Conservation (phyloP, 2,329 filamentous ascomycete genomes). For the Fusarium devonianum region DNA sequence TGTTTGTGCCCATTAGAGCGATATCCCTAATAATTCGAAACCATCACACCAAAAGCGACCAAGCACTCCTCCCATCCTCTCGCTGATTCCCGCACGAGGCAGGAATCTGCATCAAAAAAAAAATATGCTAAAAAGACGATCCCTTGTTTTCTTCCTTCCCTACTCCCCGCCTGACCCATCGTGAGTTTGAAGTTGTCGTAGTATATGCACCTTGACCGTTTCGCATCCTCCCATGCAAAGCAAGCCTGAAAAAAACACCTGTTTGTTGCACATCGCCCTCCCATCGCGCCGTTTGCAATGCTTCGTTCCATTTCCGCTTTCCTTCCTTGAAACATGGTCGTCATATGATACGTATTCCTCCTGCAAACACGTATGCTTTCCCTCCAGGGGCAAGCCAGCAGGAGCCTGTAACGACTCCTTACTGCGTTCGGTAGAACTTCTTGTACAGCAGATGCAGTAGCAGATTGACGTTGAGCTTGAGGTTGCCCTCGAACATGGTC, state of each 20-base stretch:
- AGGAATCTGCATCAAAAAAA: constrained; percentile 19
- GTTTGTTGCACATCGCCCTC: constrained; percentile 24
- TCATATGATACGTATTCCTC: constrained; percentile 22
- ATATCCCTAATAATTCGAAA: constrained; percentile 37
- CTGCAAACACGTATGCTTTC: background rate
- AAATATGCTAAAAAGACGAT: constrained; percentile 19
- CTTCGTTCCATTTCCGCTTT: constrained; percentile 30
- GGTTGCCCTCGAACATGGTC: constrained; percentile 84
- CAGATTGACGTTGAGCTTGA: constrained; percentile 94
- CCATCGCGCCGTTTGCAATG: constrained; percentile 40
- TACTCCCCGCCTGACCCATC: constrained; percentile 31
- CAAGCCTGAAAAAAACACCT: constrained; percentile 39
- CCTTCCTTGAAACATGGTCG: constrained; percentile 26
- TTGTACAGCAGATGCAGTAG: constrained; percentile 97
- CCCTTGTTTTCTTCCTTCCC: constrained; percentile 18
- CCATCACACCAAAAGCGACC: constrained; percentile 9
- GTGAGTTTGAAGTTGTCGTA: constrained; percentile 35
- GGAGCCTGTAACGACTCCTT: constrained; percentile 32
- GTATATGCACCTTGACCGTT: constrained; percentile 27
- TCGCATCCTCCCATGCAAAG: constrained; percentile 33
- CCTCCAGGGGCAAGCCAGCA: constrained; percentile 27
- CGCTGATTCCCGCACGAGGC: constrained; percentile 5
- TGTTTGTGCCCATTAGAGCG: constrained; percentile 37
- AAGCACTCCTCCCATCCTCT: constrained; percentile 14
- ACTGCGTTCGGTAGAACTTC: constrained; percentile 90